These are phyloP conservation scores for Yarrowia sp. DNA, from an alignment of 805 yeast species.

Conservation along the genomic window DNA sequence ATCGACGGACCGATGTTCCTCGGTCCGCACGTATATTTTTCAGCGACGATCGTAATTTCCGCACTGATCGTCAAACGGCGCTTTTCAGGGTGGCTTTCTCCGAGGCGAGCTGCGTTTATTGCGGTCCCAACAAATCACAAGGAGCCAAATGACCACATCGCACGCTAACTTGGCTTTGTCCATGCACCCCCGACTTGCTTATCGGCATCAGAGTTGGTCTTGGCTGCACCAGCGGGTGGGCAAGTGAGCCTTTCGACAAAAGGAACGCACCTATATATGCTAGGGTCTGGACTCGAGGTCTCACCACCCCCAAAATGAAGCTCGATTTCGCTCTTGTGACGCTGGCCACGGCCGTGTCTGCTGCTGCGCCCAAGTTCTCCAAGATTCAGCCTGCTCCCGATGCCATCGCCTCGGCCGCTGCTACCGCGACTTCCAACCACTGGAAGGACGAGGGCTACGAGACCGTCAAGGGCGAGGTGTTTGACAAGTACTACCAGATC, in stretches of 20 bases:
- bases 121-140: constrained; percentile 1
- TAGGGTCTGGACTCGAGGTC: too few species aligned
- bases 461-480: constrained; percentile 42
- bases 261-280: too few species aligned
- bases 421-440: constrained; percentile 39
- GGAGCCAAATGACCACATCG: constrained; percentile 1
- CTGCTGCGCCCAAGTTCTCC: not conserved
- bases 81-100: too few species aligned
- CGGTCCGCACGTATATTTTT: too few species aligned
- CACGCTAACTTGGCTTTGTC: not conserved
- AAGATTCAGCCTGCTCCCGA: constrained; percentile 37
- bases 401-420: constrained; percentile 37
- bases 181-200: not conserved
- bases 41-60: too few species aligned
- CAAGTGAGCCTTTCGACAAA: constrained; percentile 2
- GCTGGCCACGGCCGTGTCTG: not conserved
- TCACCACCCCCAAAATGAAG: not conserved
- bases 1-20: too few species aligned
- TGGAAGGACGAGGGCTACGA: constrained; percentile 36
- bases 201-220: not conserved
- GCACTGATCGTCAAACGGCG: too few species aligned
- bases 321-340: not conserved
- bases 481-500: constrained; percentile 45
- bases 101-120: not conserved
- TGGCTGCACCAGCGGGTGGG: constrained; percentile 4